These are phyloP conservation scores for Aspergillus egyptiacus DNA, from an alignment of 495 filamentous ascomycete species.

Conservation along the genomic window DNA sequence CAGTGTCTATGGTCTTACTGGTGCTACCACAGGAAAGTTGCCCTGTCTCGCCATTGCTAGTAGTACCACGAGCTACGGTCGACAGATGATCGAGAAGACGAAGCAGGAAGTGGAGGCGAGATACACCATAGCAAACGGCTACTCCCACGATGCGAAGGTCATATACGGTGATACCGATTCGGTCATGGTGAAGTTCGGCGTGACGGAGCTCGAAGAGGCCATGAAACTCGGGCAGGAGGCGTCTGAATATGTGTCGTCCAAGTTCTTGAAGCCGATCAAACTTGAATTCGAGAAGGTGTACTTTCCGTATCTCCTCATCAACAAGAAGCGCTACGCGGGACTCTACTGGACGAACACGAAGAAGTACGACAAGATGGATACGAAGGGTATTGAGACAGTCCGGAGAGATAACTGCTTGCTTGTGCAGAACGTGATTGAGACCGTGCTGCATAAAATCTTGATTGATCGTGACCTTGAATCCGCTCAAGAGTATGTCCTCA, in stretches of 20 bases:
- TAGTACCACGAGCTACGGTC: constrained; percentile 91
- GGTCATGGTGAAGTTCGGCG: constrained; percentile 99
- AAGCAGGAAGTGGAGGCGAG: constrained; percentile 84
- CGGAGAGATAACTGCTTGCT: constrained; percentile 92
- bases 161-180: constrained; percentile 99
- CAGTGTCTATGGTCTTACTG: constrained; percentile 95
- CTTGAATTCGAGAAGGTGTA: constrained; percentile 99
- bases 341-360: constrained; percentile 92
- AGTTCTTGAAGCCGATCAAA: constrained; percentile 95
- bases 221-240: constrained; percentile 96
- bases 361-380: constrained; percentile 99
- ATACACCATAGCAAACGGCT: constrained; percentile 91
- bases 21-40: constrained; percentile 91
- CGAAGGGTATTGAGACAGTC: constrained; percentile 98
- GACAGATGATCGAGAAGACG: constrained; percentile 97
- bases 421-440: constrained; percentile 96
- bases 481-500: constrained; percentile 76
- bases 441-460: constrained; percentile 87
- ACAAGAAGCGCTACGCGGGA: constrained; percentile 98
- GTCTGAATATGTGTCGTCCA: constrained; percentile 75
- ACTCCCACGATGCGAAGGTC: constrained; percentile 87
- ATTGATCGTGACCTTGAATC: constrained; percentile 85
- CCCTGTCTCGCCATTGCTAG: constrained; percentile 93
- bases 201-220: constrained; percentile 69
- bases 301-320: constrained; percentile 96